Evolutionary conservation across 2,329 filamentous ascomycete genomes (phyloP), one percentile per base, ranked within the genome.

Genomic region (Passalora sequoiae): DNA sequence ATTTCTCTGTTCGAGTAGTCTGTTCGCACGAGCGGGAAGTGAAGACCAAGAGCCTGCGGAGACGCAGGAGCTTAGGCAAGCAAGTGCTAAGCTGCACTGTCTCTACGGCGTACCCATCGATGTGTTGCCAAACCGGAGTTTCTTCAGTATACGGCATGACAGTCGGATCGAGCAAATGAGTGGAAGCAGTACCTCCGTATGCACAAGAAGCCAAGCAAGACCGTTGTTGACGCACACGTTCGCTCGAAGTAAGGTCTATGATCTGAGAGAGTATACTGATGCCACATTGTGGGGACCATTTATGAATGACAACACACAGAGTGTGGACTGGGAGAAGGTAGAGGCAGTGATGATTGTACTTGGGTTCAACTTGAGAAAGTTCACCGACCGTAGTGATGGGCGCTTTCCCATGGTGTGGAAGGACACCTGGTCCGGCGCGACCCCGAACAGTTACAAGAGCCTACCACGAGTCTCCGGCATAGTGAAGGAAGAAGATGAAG

Each of bases 281-380:
- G 61, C 64, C 19, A 82, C 75, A 1, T 61, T 71, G 25, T 89
- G 85, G 84, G 86, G 86, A 0, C 86, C 86, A 0, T 89, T 86
- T 56, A 67, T 75, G 57, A 68, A 76, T 38, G 84, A 89, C 57
- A 77, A 75, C 1, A 73, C 70, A 2, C 73, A 72, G 40, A 63
- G 66, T 4, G 81, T 86, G 0, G 84, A 91, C 63, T 91, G 86
- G 86, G 84, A 89, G 63, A 86, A 85, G 66, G 67, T 89, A 8
- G 85, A 89, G 63, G 80, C 83, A 6, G 76, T 88, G 41, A 77
- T 88, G 71, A 69, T 89, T 3, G 78, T 83, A 2, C 63, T 89
- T 3, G 76, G 75, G 3, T 72, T 76, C 58, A 88, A 87, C 58
- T 70, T 84, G 39, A 63, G 68, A 28, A 59, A 64, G 7, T 75